Percentiles rank a stretch among this genome's conserved stretches.
phyloP scores from a whole-genome alignment of 2,329 filamentous ascomycete species.

The Nannizzia gypsea region DNA sequence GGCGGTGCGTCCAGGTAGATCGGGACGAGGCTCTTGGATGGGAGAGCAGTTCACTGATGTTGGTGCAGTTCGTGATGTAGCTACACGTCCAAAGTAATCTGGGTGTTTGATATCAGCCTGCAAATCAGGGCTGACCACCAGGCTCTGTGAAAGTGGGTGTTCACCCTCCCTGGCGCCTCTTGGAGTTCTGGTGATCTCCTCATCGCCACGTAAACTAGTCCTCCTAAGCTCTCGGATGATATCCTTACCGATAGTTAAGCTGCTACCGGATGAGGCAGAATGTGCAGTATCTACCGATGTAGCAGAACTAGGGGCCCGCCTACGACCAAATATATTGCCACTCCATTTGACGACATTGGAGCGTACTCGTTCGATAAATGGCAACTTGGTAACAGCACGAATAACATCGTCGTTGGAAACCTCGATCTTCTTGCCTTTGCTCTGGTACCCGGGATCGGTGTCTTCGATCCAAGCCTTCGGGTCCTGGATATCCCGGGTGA shows the following conservation, averaged over 20 bases:
- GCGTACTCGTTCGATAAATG: slow-evolving; percentile 70
- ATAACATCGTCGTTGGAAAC: slow-evolving; percentile 86
- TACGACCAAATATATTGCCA: slow-evolving; percentile 40
- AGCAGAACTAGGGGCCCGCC: slow-evolving; percentile 43
- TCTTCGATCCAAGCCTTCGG: slow-evolving; percentile 79
- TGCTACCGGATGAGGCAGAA: slow-evolving; percentile 44
- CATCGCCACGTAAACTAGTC: slow-evolving; percentile 48
- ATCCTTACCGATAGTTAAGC: slow-evolving; percentile 44
- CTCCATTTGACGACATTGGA: slow-evolving; percentile 62
- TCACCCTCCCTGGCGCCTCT: slow-evolving; percentile 45
- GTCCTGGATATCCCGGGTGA: slow-evolving; percentile 65
- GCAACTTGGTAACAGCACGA: slow-evolving; percentile 77
- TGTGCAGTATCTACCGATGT: slow-evolving; percentile 45
- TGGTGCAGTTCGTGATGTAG: slow-evolving; percentile 8
- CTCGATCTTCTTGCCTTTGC: slow-evolving; percentile 74
- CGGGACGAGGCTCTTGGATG: slow-evolving; percentile 25
- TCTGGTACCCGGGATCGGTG: slow-evolving; percentile 69
- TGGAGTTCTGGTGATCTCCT: slow-evolving; percentile 38
- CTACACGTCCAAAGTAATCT: slow-evolving; percentile 27
- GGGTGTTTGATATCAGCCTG: slow-evolving; percentile 16
- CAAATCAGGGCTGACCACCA: slow-evolving; percentile 54
- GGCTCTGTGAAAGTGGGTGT: slow-evolving; percentile 64
- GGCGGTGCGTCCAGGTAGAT: slow-evolving; percentile 28
- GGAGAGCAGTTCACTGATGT: slow-evolving; percentile 13
- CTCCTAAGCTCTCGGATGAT: slow-evolving; percentile 38